Evolutionary conservation across 2,329 filamentous ascomycete genomes (phyloP).

Genomic region (Penicillium brasilianum): DNA sequence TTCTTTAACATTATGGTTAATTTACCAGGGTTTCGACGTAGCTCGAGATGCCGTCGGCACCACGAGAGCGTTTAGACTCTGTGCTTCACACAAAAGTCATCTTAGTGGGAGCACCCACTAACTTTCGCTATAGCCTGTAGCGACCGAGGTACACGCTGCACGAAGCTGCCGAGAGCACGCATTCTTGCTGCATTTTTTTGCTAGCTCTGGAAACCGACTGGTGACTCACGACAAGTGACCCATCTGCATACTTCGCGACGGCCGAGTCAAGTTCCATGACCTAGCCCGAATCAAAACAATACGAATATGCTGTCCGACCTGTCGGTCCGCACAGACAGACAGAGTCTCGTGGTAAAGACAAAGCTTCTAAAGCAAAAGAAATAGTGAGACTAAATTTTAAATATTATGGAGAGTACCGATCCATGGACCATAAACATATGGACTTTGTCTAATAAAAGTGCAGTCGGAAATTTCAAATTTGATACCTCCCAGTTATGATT

Average conservation of each 20-base stretch:
- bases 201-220: background rate
- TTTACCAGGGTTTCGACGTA: background rate
- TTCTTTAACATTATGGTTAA: background rate
- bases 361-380: too few species aligned
- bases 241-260: background rate
- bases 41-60: background rate
- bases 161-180: background rate
- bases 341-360: too few species aligned
- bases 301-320: too few species aligned
- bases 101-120: background rate
- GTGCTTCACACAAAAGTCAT: background rate
- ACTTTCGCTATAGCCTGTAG: background rate
- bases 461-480: too few species aligned
- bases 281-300: background rate
- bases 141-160: background rate
- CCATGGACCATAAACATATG: too few species aligned
- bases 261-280: background rate
- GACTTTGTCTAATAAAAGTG: too few species aligned
- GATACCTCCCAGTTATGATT: too few species aligned
- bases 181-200: background rate
- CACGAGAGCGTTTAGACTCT: background rate
- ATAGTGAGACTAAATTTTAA: too few species aligned
- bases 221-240: background rate
- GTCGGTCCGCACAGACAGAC: too few species aligned
- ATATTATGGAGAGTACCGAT: too few species aligned